phyloP scores from a whole-genome alignment of 2,329 filamentous ascomycete genomes.

The Helicocarpus griseus region DNA sequence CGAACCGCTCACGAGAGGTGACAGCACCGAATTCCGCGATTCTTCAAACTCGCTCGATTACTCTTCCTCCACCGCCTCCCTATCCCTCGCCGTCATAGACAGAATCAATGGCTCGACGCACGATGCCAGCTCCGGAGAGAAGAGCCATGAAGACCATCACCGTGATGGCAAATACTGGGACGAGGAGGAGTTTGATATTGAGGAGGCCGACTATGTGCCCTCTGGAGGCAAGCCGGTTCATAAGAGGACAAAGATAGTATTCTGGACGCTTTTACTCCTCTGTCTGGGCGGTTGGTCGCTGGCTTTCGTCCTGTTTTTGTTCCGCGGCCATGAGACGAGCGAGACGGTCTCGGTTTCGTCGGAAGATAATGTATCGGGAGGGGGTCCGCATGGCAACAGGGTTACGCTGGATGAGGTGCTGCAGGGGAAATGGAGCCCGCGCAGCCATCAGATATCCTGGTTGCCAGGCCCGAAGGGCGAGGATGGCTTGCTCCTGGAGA shows the following conservation, averaged over 20 bases:
- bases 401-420: slow-evolving; percentile 24
- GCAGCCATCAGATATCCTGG: slow-evolving; percentile 36
- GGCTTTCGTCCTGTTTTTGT: slow-evolving; percentile 35
- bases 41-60: slow-evolving; percentile 10
- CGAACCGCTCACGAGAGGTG: slow-evolving; percentile 11
- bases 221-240: slow-evolving; percentile 7
- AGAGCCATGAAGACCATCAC: not conserved
- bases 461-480: slow-evolving; percentile 38
- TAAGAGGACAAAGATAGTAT: slow-evolving; percentile 20
- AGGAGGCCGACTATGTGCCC: slow-evolving; percentile 20
- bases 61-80: slow-evolving; percentile 14
- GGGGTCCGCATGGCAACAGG: slow-evolving; percentile 15
- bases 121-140: not conserved
- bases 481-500: slow-evolving; percentile 77
- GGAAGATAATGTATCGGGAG: not conserved
- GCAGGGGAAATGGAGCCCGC: slow-evolving; percentile 21
- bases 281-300: slow-evolving; percentile 37
- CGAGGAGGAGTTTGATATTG: slow-evolving; percentile 18
- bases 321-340: slow-evolving; percentile 24
- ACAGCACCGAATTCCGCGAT: not conserved
- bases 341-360: slow-evolving; percentile 16
- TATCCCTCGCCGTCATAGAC: slow-evolving; percentile 12
- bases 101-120: slow-evolving; percentile 4
- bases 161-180: slow-evolving; percentile 20
- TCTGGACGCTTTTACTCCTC: slow-evolving; percentile 33